Base-by-base conservation (phyloP, 345 rosid species). In the Salix purpurea region DNA sequence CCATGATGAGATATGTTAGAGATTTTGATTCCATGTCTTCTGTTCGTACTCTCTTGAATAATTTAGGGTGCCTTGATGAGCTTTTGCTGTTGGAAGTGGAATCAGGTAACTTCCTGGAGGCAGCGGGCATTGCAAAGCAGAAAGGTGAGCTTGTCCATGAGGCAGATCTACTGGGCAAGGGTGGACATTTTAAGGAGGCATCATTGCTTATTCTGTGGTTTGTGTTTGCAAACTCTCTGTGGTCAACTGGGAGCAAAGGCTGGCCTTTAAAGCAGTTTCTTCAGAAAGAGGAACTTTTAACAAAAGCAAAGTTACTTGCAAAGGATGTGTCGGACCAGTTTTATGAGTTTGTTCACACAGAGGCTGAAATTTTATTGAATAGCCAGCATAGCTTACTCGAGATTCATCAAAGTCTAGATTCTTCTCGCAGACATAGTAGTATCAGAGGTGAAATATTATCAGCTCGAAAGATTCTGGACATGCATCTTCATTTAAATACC, bases 251-350 rank as follows among this genome's bases (percentile, higher is more conserved):
- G 74, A 70, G 81, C 76, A 67, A 58, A 36, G 92, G 88, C 13
- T 89, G 92, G 90, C 90, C 89, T 13, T 77, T 85, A 48, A 83
- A 85, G 81, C 81, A 71, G 70, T 85, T 85, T 79, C 24, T 28
- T 3, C 67, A 71, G 15, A 73, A 80, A 74, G 77, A 83, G 74
- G 74, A 81, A 48, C 85, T 87, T 70, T 18, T 89, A 28, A 62
- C 46, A 19, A 85, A 79, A 69, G 90, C 90, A 21, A 79, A 81
- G 72, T 78, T 77, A 15, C 76, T 84, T 4, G 84, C 90, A 5
- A 15, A 58, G 71, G 69, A 48, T n/a, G 78, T 19, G 5, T 74
- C 86, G 5, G 9, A 15, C 62, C 75, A 77, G 30, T 86, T 84
- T 44, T 70, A 79, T 46, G 82, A 81, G 60, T 56, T 80, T 67